A percentile compares a stretch with the other conserved stretches of the same genome.
phyloP scores from a whole-genome alignment of 2,329 filamentous ascomycete genomes.

The Exophiala dermatitidis region DNA sequence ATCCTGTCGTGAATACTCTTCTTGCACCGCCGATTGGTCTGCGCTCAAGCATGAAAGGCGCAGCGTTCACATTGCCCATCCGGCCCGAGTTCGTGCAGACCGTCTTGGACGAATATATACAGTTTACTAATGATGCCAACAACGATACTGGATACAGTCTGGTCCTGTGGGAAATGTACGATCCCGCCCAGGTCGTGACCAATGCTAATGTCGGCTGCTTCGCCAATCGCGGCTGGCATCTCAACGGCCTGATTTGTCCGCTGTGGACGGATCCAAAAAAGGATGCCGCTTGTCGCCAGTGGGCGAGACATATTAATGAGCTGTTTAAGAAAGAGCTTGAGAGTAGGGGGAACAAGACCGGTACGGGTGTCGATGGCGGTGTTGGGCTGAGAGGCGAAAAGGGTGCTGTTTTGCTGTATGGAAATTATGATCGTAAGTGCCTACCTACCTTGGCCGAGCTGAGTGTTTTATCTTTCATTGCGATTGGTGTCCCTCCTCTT shows the following conservation, averaged over 20 bases:
- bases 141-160: slow-evolving; percentile 30
- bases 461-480: too few relatives aligned
- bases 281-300: slow-evolving; percentile 35
- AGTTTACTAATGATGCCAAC: slow-evolving; percentile 28
- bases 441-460: too few relatives aligned
- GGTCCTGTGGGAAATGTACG: slow-evolving; percentile 40
- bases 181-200: slow-evolving; percentile 36
- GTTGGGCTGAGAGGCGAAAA: slow-evolving; percentile 13
- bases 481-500: too few relatives aligned
- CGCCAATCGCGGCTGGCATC: slow-evolving; percentile 41
- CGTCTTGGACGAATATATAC: slow-evolving; percentile 30
- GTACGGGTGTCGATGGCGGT: too few relatives aligned
- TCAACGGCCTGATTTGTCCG: slow-evolving; percentile 39
- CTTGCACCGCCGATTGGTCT: slow-evolving; percentile 35
- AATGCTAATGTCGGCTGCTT: slow-evolving; percentile 37
- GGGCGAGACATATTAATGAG: slow-evolving; percentile 35
- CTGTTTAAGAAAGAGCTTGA: slow-evolving; percentile 28
- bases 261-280: slow-evolving; percentile 37
- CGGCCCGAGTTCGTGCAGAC: slow-evolving; percentile 31
- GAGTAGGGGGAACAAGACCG: not conserved
- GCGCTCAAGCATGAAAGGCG: slow-evolving; percentile 40
- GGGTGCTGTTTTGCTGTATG: slow-evolving; percentile 23
- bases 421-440: slow-evolving; percentile 27
- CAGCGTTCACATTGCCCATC: slow-evolving; percentile 41
- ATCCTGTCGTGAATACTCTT: slow-evolving; percentile 36